Conservation (phyloP, 1,139 yeast species). For the Magnusiomyces suaveolens region DNA sequence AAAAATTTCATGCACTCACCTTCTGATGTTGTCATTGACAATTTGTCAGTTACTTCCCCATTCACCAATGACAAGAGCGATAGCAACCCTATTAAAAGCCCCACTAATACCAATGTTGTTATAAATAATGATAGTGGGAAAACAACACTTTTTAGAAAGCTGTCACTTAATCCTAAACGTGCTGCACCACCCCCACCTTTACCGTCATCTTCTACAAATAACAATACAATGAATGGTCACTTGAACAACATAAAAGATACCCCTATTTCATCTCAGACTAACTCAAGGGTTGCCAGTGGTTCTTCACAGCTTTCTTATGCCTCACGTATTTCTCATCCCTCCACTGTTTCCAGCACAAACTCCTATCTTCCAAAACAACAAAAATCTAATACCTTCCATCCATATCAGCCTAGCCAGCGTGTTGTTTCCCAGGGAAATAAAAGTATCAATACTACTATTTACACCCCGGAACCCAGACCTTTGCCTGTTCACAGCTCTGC, state of each 20-base stretch:
- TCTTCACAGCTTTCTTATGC: conserved; percentile 1
- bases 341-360: not conserved
- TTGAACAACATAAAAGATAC: not conserved
- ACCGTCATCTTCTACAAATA: not conserved
- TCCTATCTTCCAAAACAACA: not conserved
- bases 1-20: not conserved
- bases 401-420: not conserved
- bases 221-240: not conserved
- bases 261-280: not conserved
- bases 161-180: conserved; percentile 12
- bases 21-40: not conserved
- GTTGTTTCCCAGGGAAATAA: not conserved
- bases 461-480: not conserved
- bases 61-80: not conserved
- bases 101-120: not conserved
- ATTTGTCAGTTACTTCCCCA: not conserved
- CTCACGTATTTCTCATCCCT: not conserved
- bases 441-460: not conserved
- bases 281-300: conserved; percentile 3
- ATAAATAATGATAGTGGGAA: not conserved
- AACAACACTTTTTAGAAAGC: conserved; percentile 6
- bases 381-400: not conserved
- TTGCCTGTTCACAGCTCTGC: not conserved
- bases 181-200: conserved; percentile 13
- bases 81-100: not conserved